Evolutionary conservation across 441 rosid species (phyloP), one percentile per base, ranked within the genome.

Genomic region (Macaranga tanarius): DNA sequence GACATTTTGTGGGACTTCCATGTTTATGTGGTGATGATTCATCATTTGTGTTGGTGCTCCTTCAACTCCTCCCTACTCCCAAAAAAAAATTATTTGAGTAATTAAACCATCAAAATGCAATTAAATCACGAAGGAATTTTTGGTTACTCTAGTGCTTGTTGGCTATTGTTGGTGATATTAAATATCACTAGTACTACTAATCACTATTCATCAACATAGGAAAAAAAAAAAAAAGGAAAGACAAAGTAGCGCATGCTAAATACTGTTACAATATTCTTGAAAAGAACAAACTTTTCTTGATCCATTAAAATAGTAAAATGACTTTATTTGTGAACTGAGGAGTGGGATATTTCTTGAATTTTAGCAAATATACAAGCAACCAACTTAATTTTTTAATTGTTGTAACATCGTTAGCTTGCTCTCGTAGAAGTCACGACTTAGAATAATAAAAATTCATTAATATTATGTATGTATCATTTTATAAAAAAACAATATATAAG

Each of bases 41-140:
- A 75, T 51, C 84, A 71, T 47, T 75, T 79, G 80, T 56, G 68
- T 19, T 63, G 82, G 64, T 61, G 77, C 75, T 47, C 72, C 84
- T 56, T 78, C 82, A 28, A 42, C 7, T 67, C 74, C 70, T 69
- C 76, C 70, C 79, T 76, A 20, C 22, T n/a, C 58, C 60, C 7
- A 63, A 57, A 44, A 22, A 56, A 12, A 22, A 8, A 7, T 52
- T 2, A 2, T 17, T 52, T 17, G 12, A 52, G 7, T 52, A n/a
- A 17, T 52, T 7, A 19, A 17, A 52, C 9, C 12, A 56, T 22
- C n/a, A 10, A 69, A 56, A 69, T 22, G 40, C 8, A 25, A 20
- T 52, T 52, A 17, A 2, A 52, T 52, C 56, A 52, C 38, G n/a
- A 17, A 17, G 22, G 10, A 52, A 17, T 52, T 5, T 19, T 48